Conservation (phyloP, 257 asterid genomes). For the Scutellaria baicalensis region DNA sequence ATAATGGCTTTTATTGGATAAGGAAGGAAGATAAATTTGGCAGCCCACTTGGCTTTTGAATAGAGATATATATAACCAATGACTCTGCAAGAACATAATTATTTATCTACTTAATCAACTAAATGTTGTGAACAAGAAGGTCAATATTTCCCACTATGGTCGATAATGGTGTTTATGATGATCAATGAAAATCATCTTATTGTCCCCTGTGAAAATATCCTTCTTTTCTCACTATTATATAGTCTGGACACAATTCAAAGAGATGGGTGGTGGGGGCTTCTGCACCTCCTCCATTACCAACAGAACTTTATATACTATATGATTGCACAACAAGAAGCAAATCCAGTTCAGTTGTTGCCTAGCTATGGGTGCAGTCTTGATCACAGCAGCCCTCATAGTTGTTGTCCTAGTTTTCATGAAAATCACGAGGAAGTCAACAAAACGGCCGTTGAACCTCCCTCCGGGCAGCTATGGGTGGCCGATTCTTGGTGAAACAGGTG, state of each 20-base stretch:
- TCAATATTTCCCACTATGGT: conserved; percentile 8
- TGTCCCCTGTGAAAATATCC: neutral
- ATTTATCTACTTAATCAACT: neutral
- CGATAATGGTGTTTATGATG: conserved; percentile 17
- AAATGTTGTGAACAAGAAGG: neutral
- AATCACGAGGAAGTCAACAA: neutral
- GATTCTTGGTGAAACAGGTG: conserved; percentile 38
- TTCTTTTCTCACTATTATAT: neutral
- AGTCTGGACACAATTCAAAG: neutral
- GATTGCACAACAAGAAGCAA: neutral
- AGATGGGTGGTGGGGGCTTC: conserved; percentile 4
- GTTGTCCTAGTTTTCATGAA: neutral
- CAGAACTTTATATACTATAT: neutral
- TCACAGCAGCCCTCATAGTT: neutral
- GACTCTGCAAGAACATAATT: no score
- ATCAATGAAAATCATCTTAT: neutral
- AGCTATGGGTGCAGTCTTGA: neutral
- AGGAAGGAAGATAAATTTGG: neutral
- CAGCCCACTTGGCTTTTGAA: neutral
- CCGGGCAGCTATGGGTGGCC: conserved; percentile 63
- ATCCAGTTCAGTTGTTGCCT: neutral
- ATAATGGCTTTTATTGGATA: neutral
- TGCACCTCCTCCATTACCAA: neutral
- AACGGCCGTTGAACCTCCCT: conserved; percentile 30
- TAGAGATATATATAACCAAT: no score